Base-by-base conservation (phyloP, 2,329 filamentous ascomycete species). In the Alternaria solani region DNA sequence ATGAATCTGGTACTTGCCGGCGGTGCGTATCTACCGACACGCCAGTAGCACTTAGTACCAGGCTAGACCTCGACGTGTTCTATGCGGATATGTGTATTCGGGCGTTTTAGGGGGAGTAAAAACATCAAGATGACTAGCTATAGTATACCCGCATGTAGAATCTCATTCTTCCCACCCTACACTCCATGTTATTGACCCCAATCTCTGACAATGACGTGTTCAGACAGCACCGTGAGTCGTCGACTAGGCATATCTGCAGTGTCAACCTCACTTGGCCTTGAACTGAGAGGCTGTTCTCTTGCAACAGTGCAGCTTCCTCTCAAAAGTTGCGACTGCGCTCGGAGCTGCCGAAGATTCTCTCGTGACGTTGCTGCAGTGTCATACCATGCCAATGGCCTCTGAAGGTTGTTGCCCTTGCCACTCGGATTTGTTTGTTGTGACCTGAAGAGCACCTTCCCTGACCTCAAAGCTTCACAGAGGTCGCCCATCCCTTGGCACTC, bases 1-100 rank as follows among this genome's bases (percentile, higher is more conserved):
- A 97, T 97, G 92, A 99, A 99, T 76, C 80, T 98, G 66, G 90
- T 97, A 12, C 84, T 98, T 62, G 93, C 93, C 23, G 93, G 91
- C 47, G 93, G 94, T 41, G 86, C 86, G 38, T 89, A 88, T 78
- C 74, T 89, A 73, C 87, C 87, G 18, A 61, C 64, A 30, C 59
- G 68, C 32, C 49, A 57, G 20, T 61, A 57, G 36, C 18, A 26
- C 11, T 26, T 43, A 25, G 51, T 18, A 53, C n/a, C 6, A 18
- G n/a, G 51, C 28, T 44, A 38, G 28, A 18, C 25, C 30, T 53
- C 34, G 28, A 38, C 23, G 28, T 53, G 39, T 16, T 42, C 39
- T 30, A 43, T 23, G 25, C 23, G 20, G 14, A 53, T 25, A 20
- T 39, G 51, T 30, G 43, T 36, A 53, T 55, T 32, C 8, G 42